Evolutionary conservation across 2,329 filamentous ascomycete genomes (phyloP), one percentile per base, ranked within the genome.

Genomic region (Microcera coccophila): DNA sequence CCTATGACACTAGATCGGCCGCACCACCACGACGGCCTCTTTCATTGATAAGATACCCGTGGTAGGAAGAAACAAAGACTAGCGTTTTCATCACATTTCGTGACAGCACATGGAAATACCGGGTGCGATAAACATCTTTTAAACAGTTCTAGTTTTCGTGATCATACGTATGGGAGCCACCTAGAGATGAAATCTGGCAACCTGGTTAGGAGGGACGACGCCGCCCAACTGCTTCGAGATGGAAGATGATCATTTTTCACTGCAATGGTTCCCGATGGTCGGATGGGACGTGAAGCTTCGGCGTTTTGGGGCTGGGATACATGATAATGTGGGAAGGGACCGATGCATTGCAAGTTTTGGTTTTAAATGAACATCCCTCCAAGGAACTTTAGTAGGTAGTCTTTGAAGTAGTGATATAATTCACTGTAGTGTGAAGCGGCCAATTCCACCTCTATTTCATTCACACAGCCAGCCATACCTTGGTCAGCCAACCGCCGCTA

Each of bases 1-100:
- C 38, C 46, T 46, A 62, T 61, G 57, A 62, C 62, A 58, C 59
- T 48, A 39, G 45, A 40, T 45, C 43, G 42, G 42, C 45, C 24
- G 43, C 33, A 42, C 24, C 31, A 42, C 31, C 24, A 29, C 38
- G 48, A 48, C 45, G 44, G 48, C 47, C 49, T 46, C 48, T 28
- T 38, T 38, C 20, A 39, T 47, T 43, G 47, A 50, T 49, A 49
- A 50, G 53, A 55, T 46, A 42, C 44, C 34, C 32, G 38, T 50
- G 37, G 42, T 54, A 44, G 40, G 48, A 50, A 5, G 56, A 42
- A 53, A 36, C 48, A 47, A 34, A 41, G 10, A 44, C 17, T 21
- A 18, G 36, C 22, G 31, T 31, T 37, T 48, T 44, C 21, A 28
- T 38, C 39, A 34, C 48, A 35, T 45, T 38, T 43, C 17, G 37